Evolutionary conservation across 345 rosid species (phyloP).

Genomic region (Cochlearia excelsa): DNA sequence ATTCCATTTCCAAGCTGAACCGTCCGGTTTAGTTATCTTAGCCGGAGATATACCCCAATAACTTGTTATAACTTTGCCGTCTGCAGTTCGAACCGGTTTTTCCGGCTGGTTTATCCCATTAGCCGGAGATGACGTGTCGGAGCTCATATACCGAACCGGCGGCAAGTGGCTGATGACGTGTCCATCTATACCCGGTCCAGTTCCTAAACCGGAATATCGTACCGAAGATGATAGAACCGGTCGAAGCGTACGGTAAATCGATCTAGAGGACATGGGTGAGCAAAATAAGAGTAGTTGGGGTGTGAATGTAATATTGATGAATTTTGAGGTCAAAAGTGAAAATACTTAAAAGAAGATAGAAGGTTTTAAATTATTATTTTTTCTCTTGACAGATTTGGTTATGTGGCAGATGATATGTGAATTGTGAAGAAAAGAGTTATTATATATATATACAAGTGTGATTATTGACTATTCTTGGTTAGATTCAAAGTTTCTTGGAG

Average conservation of each 20-base stretch:
- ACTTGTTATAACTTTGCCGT: constrained; percentile 38
- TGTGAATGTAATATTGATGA: constrained; percentile 2
- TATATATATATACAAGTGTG: constrained; percentile 14
- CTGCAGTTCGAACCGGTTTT: constrained; percentile 17
- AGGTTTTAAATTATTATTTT: background rate
- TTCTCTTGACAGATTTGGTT: background rate
- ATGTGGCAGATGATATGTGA: background rate
- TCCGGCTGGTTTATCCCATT: constrained; percentile 12
- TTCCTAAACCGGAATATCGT: constrained; percentile 27
- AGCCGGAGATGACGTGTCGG: constrained; percentile 23
- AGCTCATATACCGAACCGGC: constrained; percentile 15
- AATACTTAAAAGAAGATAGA: constrained; percentile 1
- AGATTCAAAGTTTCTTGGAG: constrained; percentile 36
- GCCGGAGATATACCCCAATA: constrained; percentile 58
- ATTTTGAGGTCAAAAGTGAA: background rate
- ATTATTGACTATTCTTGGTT: constrained; percentile 17
- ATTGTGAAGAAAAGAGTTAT: constrained; percentile 6
- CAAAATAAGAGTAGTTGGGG: background rate
- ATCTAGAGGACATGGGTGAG: constrained; percentile 21
- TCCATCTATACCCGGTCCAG: constrained; percentile 7
- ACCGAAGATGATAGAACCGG: constrained; percentile 32
- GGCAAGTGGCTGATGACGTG: constrained; percentile 12
- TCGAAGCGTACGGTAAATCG: constrained; percentile 31
- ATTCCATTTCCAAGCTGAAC: constrained; percentile 70
- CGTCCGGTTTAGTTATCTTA: constrained; percentile 49